Conservation (phyloP, 2,329 filamentous ascomycete genomes). For the Fusarium dlaminii region DNA sequence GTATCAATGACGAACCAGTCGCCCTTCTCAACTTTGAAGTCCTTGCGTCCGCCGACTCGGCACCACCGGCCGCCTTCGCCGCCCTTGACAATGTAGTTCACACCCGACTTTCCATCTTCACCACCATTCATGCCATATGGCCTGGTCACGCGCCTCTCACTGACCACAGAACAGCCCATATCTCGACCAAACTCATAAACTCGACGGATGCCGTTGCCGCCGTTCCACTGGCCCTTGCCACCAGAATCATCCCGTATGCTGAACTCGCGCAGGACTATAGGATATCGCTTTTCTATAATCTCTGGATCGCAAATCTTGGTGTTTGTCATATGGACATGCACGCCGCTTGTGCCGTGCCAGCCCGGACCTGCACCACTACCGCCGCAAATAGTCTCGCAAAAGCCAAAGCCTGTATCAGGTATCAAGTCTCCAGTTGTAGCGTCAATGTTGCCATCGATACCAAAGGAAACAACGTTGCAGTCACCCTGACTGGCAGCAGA, state of each 20-base stretch:
- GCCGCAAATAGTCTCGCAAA: too few species aligned
- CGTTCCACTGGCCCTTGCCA: neutral
- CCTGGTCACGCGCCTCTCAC: neutral
- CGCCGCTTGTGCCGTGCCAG: neutral
- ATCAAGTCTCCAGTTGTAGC: neutral
- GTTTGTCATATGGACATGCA: neutral
- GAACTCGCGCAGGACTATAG: neutral
- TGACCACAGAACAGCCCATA: neutral
- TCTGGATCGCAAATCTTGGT: neutral
- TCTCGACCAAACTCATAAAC: neutral
- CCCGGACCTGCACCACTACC: too few species aligned
- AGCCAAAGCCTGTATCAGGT: neutral
- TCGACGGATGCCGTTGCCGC: neutral
- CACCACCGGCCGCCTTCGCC: neutral
- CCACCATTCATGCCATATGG: neutral
- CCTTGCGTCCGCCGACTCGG: neutral
- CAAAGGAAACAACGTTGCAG: neutral
- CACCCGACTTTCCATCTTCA: neutral
- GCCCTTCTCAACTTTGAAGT: neutral
- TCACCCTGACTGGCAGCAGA: slow-evolving; percentile 68
- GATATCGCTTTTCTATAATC: neutral
- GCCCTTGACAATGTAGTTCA: neutral
- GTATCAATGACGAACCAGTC: neutral
- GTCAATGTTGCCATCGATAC: neutral
- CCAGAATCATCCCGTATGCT: neutral